Conservation (phyloP, 768 basidiomycete species). For the Tricholoma hemisulphureum region DNA sequence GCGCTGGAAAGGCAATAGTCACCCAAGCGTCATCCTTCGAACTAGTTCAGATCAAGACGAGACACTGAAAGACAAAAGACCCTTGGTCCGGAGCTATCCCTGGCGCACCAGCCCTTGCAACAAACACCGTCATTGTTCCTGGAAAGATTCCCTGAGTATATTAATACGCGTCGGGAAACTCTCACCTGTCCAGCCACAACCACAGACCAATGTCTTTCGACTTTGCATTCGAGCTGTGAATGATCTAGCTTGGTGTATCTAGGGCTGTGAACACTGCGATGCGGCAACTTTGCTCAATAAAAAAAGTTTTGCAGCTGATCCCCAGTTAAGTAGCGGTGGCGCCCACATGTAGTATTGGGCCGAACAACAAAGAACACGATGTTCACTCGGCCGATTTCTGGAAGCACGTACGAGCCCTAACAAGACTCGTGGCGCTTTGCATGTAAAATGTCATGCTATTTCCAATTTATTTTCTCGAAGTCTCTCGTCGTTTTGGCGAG, state of each 20-base stretch:
- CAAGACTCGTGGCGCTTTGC: not conserved
- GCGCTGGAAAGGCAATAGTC: not conserved
- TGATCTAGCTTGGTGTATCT: too few relatives aligned
- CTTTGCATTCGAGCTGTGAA: too few relatives aligned
- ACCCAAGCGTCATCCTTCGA: not conserved
- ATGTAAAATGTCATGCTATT: conserved; percentile 1
- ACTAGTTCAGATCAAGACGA: not conserved
- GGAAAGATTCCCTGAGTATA: not conserved
- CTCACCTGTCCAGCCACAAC: too few relatives aligned
- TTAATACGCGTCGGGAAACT: not conserved
- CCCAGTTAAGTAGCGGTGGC: not conserved
- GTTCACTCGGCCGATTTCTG: not conserved
- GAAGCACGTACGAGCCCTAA: not conserved
- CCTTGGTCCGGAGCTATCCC: not conserved
- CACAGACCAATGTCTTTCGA: not conserved
- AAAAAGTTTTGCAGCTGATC: not conserved
- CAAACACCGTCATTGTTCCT: not conserved
- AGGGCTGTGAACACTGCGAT: not conserved
- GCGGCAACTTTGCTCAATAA: not conserved
- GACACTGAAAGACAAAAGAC: not conserved
- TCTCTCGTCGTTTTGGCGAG: not conserved
- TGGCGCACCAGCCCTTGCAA: not conserved
- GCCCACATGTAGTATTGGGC: not conserved
- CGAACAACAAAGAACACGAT: conserved; percentile 3
- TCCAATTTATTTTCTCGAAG: not conserved